Evolutionary conservation across 306 rosid species (phyloP), one percentile per base, ranked within the genome.

Genomic region (Rubus idaeus): DNA sequence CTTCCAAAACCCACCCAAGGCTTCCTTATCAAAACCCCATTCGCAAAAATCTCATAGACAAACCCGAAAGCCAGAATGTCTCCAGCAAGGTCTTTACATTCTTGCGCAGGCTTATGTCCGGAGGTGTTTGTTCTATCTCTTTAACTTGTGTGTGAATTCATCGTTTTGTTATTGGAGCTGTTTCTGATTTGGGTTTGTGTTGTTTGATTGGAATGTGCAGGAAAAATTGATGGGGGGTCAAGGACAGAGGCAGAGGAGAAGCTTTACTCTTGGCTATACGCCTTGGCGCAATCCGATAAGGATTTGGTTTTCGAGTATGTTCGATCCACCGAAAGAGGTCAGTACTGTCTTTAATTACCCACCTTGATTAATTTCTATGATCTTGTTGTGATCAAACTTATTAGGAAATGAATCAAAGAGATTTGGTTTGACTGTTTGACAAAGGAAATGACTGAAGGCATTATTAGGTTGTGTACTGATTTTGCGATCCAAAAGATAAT

Each of bases 241-340:
- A 71, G 82, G 85, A 87, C 87, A 0, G 88, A 90, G 82, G 96
- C 84, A 78, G 97, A 92, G 82, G 92, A 92, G 78, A 90, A 79
- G 77, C 90, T 92, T 1, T 86, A 77, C 73, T 84, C 92, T 66
- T 92, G 97, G 97, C 52, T 92, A 70, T 90, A 92, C 68, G 66
- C 93, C 26, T 80, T 92, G 91, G 93, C 97, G 10, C 91, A 72
- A 41, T 83, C 97, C 18, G 81, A 90, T 1, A 90, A 82, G 79
- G 52, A 90, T 68, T 18, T 92, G 87, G 93, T 68, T 78, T 92
- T 80, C 45, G 97, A 92, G 80, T 92, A 92, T 58, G 97, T 92
- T 83, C 85, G 71, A 41, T 92, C 97, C 82, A 92, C 97, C 0
- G 97, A 92, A 82, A 87, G 96, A 82, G 97, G 97, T 81, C 57